phyloP scores from a whole-genome alignment of 306 rosid species.

The Trifolium fragiferum region DNA sequence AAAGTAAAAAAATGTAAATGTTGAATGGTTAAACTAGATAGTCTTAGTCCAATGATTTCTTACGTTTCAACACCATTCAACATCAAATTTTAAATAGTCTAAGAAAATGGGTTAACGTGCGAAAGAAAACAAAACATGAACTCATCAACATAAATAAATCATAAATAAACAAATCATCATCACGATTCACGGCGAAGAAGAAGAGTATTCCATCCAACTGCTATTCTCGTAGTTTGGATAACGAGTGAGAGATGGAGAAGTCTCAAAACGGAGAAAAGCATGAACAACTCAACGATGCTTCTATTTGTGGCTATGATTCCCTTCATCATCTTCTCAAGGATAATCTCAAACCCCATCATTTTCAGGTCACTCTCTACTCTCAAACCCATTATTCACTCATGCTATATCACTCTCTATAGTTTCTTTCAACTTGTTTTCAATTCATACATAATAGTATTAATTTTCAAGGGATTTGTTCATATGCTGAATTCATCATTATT shows the following conservation, averaged over 20 bases:
- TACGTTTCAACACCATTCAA: too few relatives aligned
- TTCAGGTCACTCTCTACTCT: neutral
- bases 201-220: neutral
- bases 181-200: neutral
- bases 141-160: neutral
- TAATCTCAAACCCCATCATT: conserved; percentile 1
- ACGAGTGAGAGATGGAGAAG: neutral
- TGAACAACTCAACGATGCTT: neutral
- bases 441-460: neutral
- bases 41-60: too few relatives aligned
- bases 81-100: too few relatives aligned
- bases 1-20: too few relatives aligned
- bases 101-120: conserved; percentile 6
- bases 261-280: neutral
- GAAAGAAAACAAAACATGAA: conserved; percentile 2
- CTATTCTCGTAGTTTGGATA: neutral
- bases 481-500: neutral
- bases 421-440: neutral
- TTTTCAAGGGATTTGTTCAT: neutral
- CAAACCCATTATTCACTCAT: neutral
- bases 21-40: too few relatives aligned
- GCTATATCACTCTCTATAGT: too few relatives aligned
- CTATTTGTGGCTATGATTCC: conserved; percentile 10
- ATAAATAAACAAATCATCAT: neutral
- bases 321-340: neutral